Evolutionary conservation across 371 early-diverging fungal genomes (phyloP).

Genomic region (Paraphysoderma sedebokerense): DNA sequence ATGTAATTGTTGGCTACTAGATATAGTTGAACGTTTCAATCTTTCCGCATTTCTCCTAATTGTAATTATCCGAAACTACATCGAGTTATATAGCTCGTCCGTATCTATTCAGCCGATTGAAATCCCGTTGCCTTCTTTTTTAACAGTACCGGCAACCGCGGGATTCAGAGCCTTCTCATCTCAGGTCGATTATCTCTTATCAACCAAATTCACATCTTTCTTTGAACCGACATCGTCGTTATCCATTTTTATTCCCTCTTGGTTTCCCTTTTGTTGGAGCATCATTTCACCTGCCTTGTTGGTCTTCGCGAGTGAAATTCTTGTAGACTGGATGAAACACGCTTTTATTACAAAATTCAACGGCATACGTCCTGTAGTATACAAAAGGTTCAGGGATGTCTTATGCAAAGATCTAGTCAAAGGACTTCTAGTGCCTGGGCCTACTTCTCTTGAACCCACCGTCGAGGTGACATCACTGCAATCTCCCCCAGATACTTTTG

Average conservation of each 20-base stretch:
- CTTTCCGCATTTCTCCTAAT: constrained; percentile 64
- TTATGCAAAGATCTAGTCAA: constrained; percentile 72
- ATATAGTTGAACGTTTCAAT: constrained; percentile 92
- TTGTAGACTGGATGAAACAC: constrained; percentile 97
- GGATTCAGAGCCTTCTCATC: too few species aligned
- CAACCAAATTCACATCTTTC: too few species aligned
- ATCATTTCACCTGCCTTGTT: constrained; percentile 66
- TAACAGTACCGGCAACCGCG: too few species aligned
- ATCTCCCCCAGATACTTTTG: background rate
- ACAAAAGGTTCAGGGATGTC: constrained; percentile 66
- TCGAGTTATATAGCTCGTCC: too few species aligned
- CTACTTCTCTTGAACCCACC: background rate
- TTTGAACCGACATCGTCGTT: too few species aligned
- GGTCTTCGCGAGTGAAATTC: constrained; percentile 70
- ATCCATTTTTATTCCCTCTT: too few species aligned
- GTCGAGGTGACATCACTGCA: background rate
- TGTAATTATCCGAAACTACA: constrained; percentile 71
- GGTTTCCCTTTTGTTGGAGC: too few species aligned
- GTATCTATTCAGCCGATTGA: too few species aligned
- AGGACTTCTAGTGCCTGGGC: constrained; percentile 27
- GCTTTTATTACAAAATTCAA: constrained; percentile 95
- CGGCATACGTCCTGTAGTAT: constrained; percentile 72
- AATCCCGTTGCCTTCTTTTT: too few species aligned
- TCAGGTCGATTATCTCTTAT: too few species aligned
- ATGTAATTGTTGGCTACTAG: constrained; percentile 13